phyloP scores from a whole-genome alignment of 176 grass and related monocot genomes.

The Saccharum spontaneum region DNA sequence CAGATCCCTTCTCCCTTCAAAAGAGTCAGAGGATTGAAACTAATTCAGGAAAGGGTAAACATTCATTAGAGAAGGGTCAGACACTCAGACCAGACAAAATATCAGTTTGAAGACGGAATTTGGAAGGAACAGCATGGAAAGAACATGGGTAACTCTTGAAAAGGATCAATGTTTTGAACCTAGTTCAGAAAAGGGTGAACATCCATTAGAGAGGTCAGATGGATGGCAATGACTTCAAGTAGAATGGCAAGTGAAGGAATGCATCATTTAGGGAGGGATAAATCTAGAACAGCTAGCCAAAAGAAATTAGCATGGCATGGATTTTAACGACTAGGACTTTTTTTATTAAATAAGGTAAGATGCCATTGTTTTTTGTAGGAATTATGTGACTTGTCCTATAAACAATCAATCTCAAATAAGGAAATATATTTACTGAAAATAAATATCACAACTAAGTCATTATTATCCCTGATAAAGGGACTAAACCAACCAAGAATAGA shows the following conservation, averaged over 20 bases:
- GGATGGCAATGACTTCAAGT: not conserved
- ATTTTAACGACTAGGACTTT: not conserved
- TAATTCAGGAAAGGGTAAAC: not conserved
- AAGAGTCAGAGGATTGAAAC: not conserved
- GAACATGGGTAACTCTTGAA: conserved; percentile 22
- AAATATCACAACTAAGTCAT: not conserved
- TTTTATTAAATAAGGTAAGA: not conserved
- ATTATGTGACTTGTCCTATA: not conserved
- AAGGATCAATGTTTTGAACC: not conserved
- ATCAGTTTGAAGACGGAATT: conserved; percentile 6
- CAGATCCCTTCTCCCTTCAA: not conserved
- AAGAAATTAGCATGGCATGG: not conserved
- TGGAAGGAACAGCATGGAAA: not conserved
- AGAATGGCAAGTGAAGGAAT: not conserved
- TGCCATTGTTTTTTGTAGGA: not conserved
- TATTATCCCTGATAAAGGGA: not conserved
- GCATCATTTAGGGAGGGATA: not conserved
- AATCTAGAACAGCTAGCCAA: not conserved
- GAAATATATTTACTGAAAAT: not conserved
- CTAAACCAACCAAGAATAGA: not conserved
- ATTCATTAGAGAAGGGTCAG: not conserved
- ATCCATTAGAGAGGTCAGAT: not conserved
- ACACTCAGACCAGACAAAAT: conserved; percentile 1
- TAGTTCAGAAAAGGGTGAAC: not conserved
- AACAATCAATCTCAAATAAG: not conserved